A percentile compares a stretch with the other conserved stretches of the same genome.
Conservation (phyloP, 2,329 filamentous ascomycete species). For the Exophiala bonariae region DNA sequence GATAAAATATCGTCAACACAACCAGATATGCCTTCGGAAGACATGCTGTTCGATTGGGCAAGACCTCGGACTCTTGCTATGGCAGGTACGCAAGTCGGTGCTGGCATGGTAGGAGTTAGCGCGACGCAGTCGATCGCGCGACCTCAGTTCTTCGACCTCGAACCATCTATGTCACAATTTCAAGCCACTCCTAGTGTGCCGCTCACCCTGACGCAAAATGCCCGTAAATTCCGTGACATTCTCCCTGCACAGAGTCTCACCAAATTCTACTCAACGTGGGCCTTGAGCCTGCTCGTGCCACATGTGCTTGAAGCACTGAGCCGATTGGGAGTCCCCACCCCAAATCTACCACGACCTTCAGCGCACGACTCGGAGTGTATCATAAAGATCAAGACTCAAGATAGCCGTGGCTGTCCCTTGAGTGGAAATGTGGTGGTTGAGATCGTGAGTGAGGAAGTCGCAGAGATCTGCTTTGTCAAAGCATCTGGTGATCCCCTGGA, state of each 20-base stretch:
- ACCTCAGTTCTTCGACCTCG: slow-evolving; percentile 65
- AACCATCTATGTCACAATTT: slow-evolving; percentile 84
- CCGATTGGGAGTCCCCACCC: slow-evolving; percentile 77
- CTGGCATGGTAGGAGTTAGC: slow-evolving; percentile 28
- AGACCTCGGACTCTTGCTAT: slow-evolving; percentile 61
- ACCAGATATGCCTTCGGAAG: slow-evolving; percentile 73
- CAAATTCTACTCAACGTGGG: slow-evolving; percentile 85
- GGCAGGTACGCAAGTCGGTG: slow-evolving; percentile 24
- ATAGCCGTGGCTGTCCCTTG: slow-evolving; percentile 50
- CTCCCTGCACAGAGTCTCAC: slow-evolving; percentile 84
- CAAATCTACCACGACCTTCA: slow-evolving; percentile 44
- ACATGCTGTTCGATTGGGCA: slow-evolving; percentile 86
- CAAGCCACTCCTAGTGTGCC: slow-evolving; percentile 75
- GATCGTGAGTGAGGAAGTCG: slow-evolving; percentile 56
- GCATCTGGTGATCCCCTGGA: slow-evolving; percentile 93
- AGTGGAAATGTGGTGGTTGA: slow-evolving; percentile 47
- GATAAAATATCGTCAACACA: slow-evolving; percentile 75
- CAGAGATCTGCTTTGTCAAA: slow-evolving; percentile 91
- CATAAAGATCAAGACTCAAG: slow-evolving; percentile 71
- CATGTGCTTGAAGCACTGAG: slow-evolving; percentile 80
- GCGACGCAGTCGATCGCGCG: slow-evolving; percentile 48
- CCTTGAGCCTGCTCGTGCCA: slow-evolving; percentile 72
- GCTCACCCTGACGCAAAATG: slow-evolving; percentile 82
- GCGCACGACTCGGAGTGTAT: slow-evolving; percentile 55
- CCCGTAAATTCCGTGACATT: slow-evolving; percentile 85